Conservation (phyloP, 306 rosid species). For the Hippophae tibetana region DNA sequence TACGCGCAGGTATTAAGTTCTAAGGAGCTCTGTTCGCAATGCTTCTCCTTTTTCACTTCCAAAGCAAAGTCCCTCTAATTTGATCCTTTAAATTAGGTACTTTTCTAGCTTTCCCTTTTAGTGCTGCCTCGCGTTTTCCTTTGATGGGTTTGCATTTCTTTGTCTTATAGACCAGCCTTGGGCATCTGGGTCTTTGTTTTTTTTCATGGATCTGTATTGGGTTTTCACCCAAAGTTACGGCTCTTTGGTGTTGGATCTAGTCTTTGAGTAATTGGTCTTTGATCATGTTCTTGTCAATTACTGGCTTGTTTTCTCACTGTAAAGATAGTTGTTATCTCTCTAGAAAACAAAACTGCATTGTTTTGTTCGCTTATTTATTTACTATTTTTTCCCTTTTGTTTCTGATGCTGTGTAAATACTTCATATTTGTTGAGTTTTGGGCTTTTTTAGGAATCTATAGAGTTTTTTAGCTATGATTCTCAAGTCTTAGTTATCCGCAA, state of each 20-base stretch:
- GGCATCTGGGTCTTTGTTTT: slow-evolving; percentile 39
- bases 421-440: slow-evolving; percentile 4
- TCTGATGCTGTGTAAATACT: slow-evolving; percentile 14
- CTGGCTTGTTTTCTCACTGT: slow-evolving; percentile 7
- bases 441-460: slow-evolving; percentile 2
- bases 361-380: slow-evolving; percentile 12
- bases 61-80: slow-evolving; percentile 32
- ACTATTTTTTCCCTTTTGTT: slow-evolving; percentile 20
- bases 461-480: neutral
- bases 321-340: slow-evolving; percentile 9
- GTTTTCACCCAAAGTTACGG: slow-evolving; percentile 23
- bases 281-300: slow-evolving; percentile 21
- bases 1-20: slow-evolving; percentile 11
- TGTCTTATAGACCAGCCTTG: slow-evolving; percentile 22
- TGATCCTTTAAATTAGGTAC: slow-evolving; percentile 50
- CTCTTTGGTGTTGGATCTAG: slow-evolving; percentile 44
- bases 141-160: slow-evolving; percentile 16
- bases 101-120: slow-evolving; percentile 34
- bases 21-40: slow-evolving; percentile 26
- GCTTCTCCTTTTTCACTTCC: slow-evolving; percentile 30
- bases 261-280: slow-evolving; percentile 27
- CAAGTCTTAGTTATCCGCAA: slow-evolving; percentile 2
- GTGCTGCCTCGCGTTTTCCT: slow-evolving; percentile 25
- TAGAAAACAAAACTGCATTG: slow-evolving; percentile 21
- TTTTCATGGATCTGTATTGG: slow-evolving; percentile 50